phyloP scores from a whole-genome alignment of 805 yeast species.

The Yarrowia porcina region DNA sequence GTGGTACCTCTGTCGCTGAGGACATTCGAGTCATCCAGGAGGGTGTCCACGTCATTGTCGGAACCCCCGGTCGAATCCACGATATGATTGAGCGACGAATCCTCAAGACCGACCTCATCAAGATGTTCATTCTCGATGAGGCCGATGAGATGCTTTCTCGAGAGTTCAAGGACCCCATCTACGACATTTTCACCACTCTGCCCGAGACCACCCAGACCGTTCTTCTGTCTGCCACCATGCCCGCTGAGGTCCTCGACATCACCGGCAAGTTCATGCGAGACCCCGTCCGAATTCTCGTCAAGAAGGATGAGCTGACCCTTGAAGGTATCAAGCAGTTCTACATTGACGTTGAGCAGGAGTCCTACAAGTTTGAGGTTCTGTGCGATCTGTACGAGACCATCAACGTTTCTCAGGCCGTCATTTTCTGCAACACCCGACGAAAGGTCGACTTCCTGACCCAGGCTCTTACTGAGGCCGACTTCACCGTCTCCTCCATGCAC shows the following conservation, averaged over 20 bases:
- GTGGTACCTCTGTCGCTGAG: conserved; percentile 81
- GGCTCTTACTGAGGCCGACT: conserved; percentile 72
- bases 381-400: conserved; percentile 93
- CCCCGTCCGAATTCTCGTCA: conserved; percentile 91
- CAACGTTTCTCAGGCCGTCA: conserved; percentile 95
- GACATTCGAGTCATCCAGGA: conserved; percentile 71
- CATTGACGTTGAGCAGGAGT: conserved; percentile 87
- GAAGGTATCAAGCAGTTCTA: conserved; percentile 94
- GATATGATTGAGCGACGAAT: conserved; percentile 87
- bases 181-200: conserved; percentile 79
- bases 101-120: conserved; percentile 68
- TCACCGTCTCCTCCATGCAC: conserved; percentile 94
- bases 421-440: conserved; percentile 93
- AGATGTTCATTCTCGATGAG: conserved; percentile 90
- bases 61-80: conserved; percentile 93
- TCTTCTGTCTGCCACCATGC: conserved; percentile 90
- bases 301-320: conserved; percentile 87
- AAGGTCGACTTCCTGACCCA: conserved; percentile 90
- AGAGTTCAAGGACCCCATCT: conserved; percentile 94
- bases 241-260: conserved; percentile 85
- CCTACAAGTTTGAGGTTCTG: conserved; percentile 89
- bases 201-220: conserved; percentile 91
- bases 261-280: conserved; percentile 88
- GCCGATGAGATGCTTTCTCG: conserved; percentile 92
- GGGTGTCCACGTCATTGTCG: conserved; percentile 90